phyloP scores from a whole-genome alignment of 805 yeast species.

The Wickerhamomyces alni region DNA sequence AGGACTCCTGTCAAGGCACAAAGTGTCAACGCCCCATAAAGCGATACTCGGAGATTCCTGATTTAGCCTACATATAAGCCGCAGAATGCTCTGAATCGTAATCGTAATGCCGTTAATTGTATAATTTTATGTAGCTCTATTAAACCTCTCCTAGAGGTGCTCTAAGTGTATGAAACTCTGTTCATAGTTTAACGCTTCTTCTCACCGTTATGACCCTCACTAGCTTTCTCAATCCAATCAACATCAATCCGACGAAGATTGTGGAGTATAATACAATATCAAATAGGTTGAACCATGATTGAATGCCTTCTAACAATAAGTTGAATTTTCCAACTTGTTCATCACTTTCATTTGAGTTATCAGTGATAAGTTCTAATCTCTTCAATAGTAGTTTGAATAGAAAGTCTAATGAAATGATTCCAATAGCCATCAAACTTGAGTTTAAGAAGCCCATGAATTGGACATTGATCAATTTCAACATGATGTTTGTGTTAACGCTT shows the following conservation, averaged over 20 bases:
- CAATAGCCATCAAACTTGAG: slow-evolving; percentile 8
- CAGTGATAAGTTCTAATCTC: slow-evolving; percentile 5
- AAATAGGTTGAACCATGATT: slow-evolving; percentile 2
- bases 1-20: too few species aligned
- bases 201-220: neutral
- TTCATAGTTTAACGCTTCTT: neutral
- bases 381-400: slow-evolving; percentile 8
- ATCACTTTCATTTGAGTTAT: neutral
- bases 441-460: slow-evolving; percentile 19
- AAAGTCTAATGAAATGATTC: slow-evolving; percentile 8
- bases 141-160: neutral
- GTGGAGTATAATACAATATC: slow-evolving; percentile 12
- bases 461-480: slow-evolving; percentile 12
- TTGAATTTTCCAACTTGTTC: slow-evolving; percentile 4
- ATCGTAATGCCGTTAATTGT: too few species aligned
- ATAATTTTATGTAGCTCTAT: neutral
- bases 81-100: too few species aligned
- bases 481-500: slow-evolving; percentile 11
- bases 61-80: too few species aligned
- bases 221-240: slow-evolving; percentile 5
- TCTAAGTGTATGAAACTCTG: neutral
- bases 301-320: slow-evolving; percentile 1
- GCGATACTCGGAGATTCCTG: neutral
- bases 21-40: too few species aligned
- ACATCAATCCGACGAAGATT: slow-evolving; percentile 9